Evolutionary conservation across 2,329 filamentous ascomycete species (phyloP), one percentile per base, ranked within the genome.

Genomic region (Hysterium pulicare): DNA sequence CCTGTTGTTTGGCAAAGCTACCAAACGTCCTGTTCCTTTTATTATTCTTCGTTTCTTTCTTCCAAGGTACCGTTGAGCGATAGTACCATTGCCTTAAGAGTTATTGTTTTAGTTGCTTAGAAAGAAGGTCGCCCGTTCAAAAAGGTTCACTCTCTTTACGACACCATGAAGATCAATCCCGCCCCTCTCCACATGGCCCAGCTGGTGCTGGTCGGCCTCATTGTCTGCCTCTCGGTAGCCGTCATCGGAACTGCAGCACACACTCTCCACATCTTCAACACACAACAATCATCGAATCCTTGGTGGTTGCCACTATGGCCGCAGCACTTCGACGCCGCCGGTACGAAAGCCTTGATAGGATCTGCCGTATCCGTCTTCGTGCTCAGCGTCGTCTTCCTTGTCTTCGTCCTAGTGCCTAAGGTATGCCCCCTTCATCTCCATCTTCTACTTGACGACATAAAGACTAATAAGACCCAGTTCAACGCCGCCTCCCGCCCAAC

Each of bases 241-340:
- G 67, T 73, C 28, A 56, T 74, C 23, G 71, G 67, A 38, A 70
- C 66, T 24, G 65, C 71, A 10, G 68, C 62, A 40, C 66, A 72
- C 32, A 64, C 69, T 2, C 64, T 75, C 28, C 53, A 63, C 49
- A 53, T 70, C 48, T 75, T 69, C 63, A 67, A 69, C 47, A 59
- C 59, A 23, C 61, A 74, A 48, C 66, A 67, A 31, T 51, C 54
- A 6, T 61, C 61, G 20, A 74, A 74, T 48, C 66, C 67, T 19
- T 75, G 71, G 70, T 73, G 71, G 63, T 57, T 74, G 3, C 71
- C 71, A 1, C 49, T 75, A 32, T 75, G 72, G 72, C 67, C 66
- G 1, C 62, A 67, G 8, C 72, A 75, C 52, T 75, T 75, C 49
- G 65, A 74, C 32, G 64, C 64, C 2, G 57, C 64, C 15, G 71